Evolutionary conservation across 257 asterid genomes (phyloP).

Genomic region (Ballota nigra): DNA sequence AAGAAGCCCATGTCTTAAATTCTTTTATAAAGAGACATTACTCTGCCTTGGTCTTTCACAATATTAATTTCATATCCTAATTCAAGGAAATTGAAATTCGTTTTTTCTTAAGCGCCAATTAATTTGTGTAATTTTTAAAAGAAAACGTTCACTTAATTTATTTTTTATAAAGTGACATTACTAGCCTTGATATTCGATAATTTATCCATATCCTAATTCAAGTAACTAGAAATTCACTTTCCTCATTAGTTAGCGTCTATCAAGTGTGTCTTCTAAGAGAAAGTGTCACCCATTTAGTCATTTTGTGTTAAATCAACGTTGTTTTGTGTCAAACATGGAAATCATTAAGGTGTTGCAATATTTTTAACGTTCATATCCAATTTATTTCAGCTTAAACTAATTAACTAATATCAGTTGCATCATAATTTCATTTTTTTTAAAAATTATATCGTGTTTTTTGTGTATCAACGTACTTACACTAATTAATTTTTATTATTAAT

Average conservation of each 20-base stretch:
- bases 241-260: not conserved
- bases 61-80: not conserved
- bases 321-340: not conserved
- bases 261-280: not conserved
- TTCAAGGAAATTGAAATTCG: not conserved
- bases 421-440: too few species aligned
- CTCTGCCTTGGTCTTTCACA: slow-evolving; percentile 17
- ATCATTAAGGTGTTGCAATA: too few species aligned
- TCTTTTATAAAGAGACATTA: slow-evolving; percentile 9
- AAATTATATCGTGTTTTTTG: not conserved
- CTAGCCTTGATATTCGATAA: not conserved
- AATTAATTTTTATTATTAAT: too few species aligned
- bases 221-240: not conserved
- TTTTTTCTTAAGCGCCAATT: not conserved
- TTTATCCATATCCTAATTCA: not conserved
- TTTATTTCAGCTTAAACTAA: too few species aligned
- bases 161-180: not conserved
- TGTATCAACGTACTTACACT: too few species aligned
- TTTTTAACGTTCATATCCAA: too few species aligned
- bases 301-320: not conserved
- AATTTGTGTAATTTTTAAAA: not conserved
- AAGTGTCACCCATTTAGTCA: not conserved
- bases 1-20: slow-evolving; percentile 12
- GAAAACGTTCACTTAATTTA: not conserved
- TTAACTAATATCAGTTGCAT: too few species aligned